phyloP scores from a whole-genome alignment of 345 rosid genomes.

The Rhizophora apiculata region DNA sequence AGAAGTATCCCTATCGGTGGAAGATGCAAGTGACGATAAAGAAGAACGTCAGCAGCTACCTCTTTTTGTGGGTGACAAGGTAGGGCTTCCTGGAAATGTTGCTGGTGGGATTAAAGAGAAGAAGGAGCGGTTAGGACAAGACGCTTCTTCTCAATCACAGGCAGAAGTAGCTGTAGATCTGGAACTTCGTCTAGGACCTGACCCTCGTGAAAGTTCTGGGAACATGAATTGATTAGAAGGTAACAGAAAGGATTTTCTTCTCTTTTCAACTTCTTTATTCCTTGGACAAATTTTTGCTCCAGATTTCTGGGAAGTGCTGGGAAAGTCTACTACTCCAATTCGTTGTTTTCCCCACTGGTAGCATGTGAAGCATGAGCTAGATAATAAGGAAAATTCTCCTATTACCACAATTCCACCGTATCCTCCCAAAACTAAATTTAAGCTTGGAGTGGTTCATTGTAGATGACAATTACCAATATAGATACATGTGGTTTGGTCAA shows the following conservation, averaged over 20 bases:
- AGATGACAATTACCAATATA: too few relatives aligned
- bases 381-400: too few relatives aligned
- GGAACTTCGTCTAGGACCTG: constrained; percentile 27
- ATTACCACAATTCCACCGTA: too few relatives aligned
- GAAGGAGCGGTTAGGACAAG: background rate
- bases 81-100: background rate
- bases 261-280: background rate
- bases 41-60: background rate
- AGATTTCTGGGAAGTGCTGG: too few relatives aligned
- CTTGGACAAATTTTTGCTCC: too few relatives aligned
- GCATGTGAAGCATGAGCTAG: too few relatives aligned
- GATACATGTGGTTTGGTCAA: too few relatives aligned
- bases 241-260: constrained; percentile 7
- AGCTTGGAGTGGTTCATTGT: too few relatives aligned
- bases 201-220: background rate
- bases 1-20: background rate
- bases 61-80: background rate
- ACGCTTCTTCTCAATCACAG: background rate
- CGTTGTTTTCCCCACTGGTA: too few relatives aligned
- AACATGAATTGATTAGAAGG: background rate
- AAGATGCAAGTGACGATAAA: background rate
- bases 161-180: constrained; percentile 14
- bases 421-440: too few relatives aligned
- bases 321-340: too few relatives aligned
- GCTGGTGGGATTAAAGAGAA: constrained; percentile 2